These are phyloP conservation scores for Aulographum hederae DNA, from an alignment of 2,329 filamentous ascomycete species.

Conservation along the genomic window DNA sequence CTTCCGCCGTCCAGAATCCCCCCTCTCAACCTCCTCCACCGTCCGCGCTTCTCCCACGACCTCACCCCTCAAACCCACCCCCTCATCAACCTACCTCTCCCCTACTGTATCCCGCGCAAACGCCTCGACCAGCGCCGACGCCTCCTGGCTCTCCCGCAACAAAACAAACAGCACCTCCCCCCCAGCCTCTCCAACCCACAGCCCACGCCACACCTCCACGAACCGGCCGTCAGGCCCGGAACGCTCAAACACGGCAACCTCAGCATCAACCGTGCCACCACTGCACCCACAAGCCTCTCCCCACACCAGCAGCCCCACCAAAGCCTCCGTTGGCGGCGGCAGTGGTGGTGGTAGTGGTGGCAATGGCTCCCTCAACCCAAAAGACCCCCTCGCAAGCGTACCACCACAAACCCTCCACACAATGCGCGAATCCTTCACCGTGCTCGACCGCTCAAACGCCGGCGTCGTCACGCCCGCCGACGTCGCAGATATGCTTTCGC, in stretches of 20 bases:
- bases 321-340: too few species aligned
- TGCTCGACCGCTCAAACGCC: conserved; percentile 77
- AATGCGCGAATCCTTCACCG: conserved; percentile 83
- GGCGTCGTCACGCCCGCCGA: conserved; percentile 68
- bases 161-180: conserved; percentile 1
- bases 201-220: too few species aligned
- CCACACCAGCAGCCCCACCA: conserved; percentile 10
- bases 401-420: conserved; percentile 70
- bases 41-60: conserved; percentile 6
- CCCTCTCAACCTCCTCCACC: conserved; percentile 9
- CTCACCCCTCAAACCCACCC: conserved; percentile 4
- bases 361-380: too few species aligned
- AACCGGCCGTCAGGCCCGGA: conserved; percentile 1
- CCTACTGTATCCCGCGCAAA: conserved; percentile 2
- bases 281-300: conserved; percentile 4
- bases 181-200: not conserved
- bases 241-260: conserved; percentile 1
- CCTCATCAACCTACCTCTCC: conserved; percentile 6
- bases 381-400: conserved; percentile 51
- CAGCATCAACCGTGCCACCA: conserved; percentile 9
- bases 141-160: not conserved
- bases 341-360: too few species aligned
- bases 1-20: conserved; percentile 24
- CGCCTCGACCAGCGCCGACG: not conserved
- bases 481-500: conserved; percentile 70